Evolutionary conservation across 1,284 basidiomycete genomes (phyloP).

Genomic region (Pisolithus thermaeus): DNA sequence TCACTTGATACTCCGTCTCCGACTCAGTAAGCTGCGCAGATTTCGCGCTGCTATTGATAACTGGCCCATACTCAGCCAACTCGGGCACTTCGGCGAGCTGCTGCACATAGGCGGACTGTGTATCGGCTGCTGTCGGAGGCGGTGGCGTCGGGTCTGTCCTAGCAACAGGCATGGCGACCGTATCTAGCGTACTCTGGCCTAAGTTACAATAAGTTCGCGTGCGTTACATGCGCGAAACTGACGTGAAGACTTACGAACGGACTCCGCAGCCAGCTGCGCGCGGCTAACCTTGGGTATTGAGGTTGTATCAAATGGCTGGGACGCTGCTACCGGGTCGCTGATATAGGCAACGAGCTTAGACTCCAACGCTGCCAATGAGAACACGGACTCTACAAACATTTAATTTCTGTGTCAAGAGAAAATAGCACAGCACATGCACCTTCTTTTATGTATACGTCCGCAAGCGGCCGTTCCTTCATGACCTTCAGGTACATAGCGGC

Average conservation of each 20-base stretch:
- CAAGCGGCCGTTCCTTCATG: slow-evolving; percentile 76
- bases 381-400: slow-evolving; percentile 71
- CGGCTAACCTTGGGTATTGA: slow-evolving; percentile 88
- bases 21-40: slow-evolving; percentile 88
- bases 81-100: slow-evolving; percentile 87
- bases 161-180: slow-evolving; percentile 64
- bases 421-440: slow-evolving; percentile 40
- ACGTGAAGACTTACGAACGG: slow-evolving; percentile 57
- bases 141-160: slow-evolving; percentile 60
- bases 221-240: background rate
- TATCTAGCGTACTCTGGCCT: slow-evolving; percentile 83
- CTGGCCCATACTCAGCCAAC: slow-evolving; percentile 79
- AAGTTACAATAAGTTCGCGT: slow-evolving; percentile 3
- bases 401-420: background rate
- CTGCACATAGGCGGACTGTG: slow-evolving; percentile 79
- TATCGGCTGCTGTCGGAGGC: slow-evolving; percentile 72
- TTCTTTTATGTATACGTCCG: slow-evolving; percentile 86
- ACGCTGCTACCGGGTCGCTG: slow-evolving; percentile 66
- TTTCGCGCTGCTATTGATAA: slow-evolving; percentile 83
- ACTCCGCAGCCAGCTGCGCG: slow-evolving; percentile 82
- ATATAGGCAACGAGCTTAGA: slow-evolving; percentile 86
- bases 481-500: slow-evolving; percentile 91
- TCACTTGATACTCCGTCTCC: slow-evolving; percentile 98
- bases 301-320: slow-evolving; percentile 73
- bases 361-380: slow-evolving; percentile 84